Conservation (phyloP, 106 monocot genomes). For the Allium fistulosum region DNA sequence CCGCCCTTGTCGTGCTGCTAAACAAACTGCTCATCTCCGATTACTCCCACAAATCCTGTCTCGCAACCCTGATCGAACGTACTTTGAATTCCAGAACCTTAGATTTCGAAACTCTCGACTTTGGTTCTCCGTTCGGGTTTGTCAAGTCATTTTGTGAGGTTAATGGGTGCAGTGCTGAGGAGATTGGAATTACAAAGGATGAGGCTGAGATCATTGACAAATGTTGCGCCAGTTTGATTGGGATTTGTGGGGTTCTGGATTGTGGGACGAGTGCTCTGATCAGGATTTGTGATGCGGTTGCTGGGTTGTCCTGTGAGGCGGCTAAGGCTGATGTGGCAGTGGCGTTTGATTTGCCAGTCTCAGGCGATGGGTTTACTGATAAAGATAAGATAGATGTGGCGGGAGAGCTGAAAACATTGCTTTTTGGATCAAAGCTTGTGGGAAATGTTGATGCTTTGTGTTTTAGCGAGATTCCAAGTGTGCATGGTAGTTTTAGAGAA, state of each 20-base stretch:
- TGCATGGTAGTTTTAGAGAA: conserved; percentile 56
- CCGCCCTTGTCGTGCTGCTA: conserved; percentile 63
- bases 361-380: conserved; percentile 63
- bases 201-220: conserved; percentile 38
- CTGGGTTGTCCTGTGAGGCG: conserved; percentile 81
- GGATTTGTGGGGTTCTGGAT: conserved; percentile 55
- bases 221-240: conserved; percentile 25
- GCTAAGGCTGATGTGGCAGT: conserved; percentile 28
- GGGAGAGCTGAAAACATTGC: conserved; percentile 40
- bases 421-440: conserved; percentile 66
- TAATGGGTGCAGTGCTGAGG: conserved; percentile 21
- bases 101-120: conserved; percentile 41
- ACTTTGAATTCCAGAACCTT: conserved; percentile 12
- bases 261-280: conserved; percentile 41
- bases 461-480: conserved; percentile 45
- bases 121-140: conserved; percentile 38
- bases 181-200: conserved; percentile 24
- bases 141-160: conserved; percentile 30
- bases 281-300: conserved; percentile 60
- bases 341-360: conserved; percentile 48
- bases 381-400: conserved; percentile 58
- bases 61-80: conserved; percentile 39
- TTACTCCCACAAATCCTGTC: conserved; percentile 19
- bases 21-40: conserved; percentile 70
- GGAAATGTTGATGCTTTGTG: conserved; percentile 24